phyloP scores from a whole-genome alignment of 2,329 filamentous ascomycete genomes.

The Lecanicillium sp. region DNA sequence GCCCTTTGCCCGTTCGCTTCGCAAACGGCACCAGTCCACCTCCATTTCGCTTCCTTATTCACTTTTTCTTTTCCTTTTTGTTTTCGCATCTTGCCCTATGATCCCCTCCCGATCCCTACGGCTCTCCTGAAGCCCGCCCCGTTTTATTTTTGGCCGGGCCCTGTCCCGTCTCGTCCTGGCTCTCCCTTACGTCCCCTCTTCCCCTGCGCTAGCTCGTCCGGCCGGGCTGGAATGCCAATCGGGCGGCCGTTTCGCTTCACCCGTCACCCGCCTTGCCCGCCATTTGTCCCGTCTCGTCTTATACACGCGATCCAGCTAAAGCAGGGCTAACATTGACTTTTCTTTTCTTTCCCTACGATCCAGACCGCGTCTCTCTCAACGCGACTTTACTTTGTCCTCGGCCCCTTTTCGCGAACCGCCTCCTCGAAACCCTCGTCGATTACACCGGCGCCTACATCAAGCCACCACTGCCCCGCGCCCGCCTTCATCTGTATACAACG shows the following conservation, averaged over 20 bases:
- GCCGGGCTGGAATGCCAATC: no score
- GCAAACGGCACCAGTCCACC: no score
- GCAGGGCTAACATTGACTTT: conserved; percentile 5
- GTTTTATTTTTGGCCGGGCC: no score
- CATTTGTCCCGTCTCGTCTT: not conserved
- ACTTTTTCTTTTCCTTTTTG: not conserved
- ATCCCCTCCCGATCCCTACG: not conserved
- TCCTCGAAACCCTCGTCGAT: conserved; percentile 26
- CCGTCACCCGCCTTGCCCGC: not conserved
- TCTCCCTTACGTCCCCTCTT: no score
- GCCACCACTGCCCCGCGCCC: conserved; percentile 33
- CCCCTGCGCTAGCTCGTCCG: no score
- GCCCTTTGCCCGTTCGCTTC: no score
- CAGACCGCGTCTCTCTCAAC: conserved; percentile 8
- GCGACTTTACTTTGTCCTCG: not conserved
- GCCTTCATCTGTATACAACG: conserved; percentile 50
- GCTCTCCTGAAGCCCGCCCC: no score
- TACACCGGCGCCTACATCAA: conserved; percentile 16
- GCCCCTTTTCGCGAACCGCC: conserved; percentile 25
- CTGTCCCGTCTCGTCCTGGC: no score
- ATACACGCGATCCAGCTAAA: not conserved
- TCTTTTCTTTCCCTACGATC: conserved; percentile 12
- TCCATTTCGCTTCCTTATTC: no score
- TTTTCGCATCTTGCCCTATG: not conserved
- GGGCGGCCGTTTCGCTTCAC: no score